Evolutionary conservation across 805 yeast genomes (phyloP).

Genomic region (Grigorovia transvaalensis): DNA sequence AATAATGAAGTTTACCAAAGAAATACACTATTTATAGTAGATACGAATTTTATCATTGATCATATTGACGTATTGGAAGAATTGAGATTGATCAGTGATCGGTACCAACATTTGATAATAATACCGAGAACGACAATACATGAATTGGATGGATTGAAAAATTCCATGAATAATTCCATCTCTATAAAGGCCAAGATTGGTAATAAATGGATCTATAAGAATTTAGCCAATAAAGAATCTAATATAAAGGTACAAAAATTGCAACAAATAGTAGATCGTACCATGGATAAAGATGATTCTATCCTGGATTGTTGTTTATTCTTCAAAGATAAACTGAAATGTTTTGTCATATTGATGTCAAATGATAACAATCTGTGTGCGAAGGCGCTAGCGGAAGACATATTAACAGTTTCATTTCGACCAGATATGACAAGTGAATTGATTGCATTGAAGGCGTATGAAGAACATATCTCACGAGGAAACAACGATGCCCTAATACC

Average conservation of each 20-base stretch:
- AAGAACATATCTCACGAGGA: constrained; percentile 27
- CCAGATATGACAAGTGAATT: constrained; percentile 37
- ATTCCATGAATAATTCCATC: constrained; percentile 31
- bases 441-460: constrained; percentile 34
- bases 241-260: constrained; percentile 56
- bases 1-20: neutral
- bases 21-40: constrained; percentile 47
- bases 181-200: constrained; percentile 60
- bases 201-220: constrained; percentile 62
- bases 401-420: constrained; percentile 47
- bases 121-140: constrained; percentile 61
- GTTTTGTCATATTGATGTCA: constrained; percentile 54
- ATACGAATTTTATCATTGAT: constrained; percentile 73
- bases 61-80: constrained; percentile 52
- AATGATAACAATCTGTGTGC: constrained; percentile 78
- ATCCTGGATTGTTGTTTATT: constrained; percentile 77
- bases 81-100: constrained; percentile 32
- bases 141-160: constrained; percentile 80
- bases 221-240: constrained; percentile 41
- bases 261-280: constrained; percentile 40
- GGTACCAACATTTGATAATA: constrained; percentile 42
- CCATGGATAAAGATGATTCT: constrained; percentile 58
- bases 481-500: constrained; percentile 4
- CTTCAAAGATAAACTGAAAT: constrained; percentile 33
- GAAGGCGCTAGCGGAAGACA: constrained; percentile 59